These are phyloP conservation scores for Suillus cothurnatus DNA, from an alignment of 768 basidiomycete species.

Conservation along the genomic window DNA sequence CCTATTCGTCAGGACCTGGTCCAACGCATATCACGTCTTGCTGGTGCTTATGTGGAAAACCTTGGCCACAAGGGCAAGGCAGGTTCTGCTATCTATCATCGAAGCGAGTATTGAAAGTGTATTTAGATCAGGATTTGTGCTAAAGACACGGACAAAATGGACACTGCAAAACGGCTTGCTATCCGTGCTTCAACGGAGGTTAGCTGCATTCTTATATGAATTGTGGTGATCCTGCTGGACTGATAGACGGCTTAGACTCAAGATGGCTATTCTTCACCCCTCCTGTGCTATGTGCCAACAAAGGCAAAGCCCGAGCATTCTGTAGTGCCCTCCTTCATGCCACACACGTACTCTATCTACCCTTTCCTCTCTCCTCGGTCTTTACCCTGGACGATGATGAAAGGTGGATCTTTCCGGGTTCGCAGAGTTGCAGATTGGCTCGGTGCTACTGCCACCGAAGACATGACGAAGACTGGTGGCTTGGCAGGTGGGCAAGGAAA, in stretches of 20 bases:
- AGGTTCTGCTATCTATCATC: slow-evolving; percentile 10
- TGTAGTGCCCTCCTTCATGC: slow-evolving; percentile 30
- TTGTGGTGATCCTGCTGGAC: not conserved
- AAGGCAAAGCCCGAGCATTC: slow-evolving; percentile 26
- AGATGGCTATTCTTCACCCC: slow-evolving; percentile 9
- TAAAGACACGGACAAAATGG: slow-evolving; percentile 40
- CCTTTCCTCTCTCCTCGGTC: slow-evolving; percentile 59
- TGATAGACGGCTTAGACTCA: not conserved
- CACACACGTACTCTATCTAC: slow-evolving; percentile 59
- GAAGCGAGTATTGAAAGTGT: slow-evolving; percentile 4
- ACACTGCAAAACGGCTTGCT: slow-evolving; percentile 53
- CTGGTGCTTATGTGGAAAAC: slow-evolving; percentile 65
- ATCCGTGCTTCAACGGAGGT: slow-evolving; percentile 58
- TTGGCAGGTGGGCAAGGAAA: slow-evolving; percentile 38
- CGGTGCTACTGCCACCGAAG: slow-evolving; percentile 35
- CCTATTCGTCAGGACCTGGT: slow-evolving; percentile 50
- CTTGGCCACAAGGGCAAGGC: slow-evolving; percentile 50
- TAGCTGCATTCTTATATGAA: slow-evolving; percentile 13
- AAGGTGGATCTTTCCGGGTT: slow-evolving; percentile 54
- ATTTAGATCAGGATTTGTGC: slow-evolving; percentile 60
- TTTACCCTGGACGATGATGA: slow-evolving; percentile 48
- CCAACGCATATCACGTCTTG: slow-evolving; percentile 66
- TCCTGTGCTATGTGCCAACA: slow-evolving; percentile 36
- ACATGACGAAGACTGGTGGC: slow-evolving; percentile 39
- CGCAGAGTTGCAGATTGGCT: slow-evolving; percentile 68